Conservation (phyloP, 75 land plant genomes). For the Cupressus sempervirens region DNA sequence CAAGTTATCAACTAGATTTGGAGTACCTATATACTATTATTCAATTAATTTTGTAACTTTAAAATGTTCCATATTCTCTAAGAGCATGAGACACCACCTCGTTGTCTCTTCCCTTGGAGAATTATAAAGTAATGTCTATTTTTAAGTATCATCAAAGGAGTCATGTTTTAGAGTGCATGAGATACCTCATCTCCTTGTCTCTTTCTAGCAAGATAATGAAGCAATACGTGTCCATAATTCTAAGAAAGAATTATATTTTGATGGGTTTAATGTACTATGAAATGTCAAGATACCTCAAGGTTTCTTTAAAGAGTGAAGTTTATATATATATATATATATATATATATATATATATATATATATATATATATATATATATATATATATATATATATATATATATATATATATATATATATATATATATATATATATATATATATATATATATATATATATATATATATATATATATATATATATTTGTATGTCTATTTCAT, state of each 20-base stretch:
- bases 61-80: neutral
- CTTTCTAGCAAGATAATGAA: neutral
- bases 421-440: no score
- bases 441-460: no score
- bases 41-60: neutral
- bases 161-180: conserved; percentile 8
- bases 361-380: no score
- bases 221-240: neutral
- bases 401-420: no score
- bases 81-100: conserved; percentile 36
- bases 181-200: conserved; percentile 34
- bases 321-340: no score
- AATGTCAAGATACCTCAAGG: neutral
- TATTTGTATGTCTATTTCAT: neutral
- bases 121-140: neutral
- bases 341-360: no score
- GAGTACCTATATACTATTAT: neutral
- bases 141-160: neutral
- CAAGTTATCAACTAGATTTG: conserved; percentile 15
- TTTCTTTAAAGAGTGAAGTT: neutral
- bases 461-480: neutral
- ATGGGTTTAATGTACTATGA: neutral
- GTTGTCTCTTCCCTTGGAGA: conserved; percentile 21
- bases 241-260: neutral
- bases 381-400: no score